Conservation (phyloP, 1,139 yeast genomes). For the Geotrichum citri-aurantii region DNA sequence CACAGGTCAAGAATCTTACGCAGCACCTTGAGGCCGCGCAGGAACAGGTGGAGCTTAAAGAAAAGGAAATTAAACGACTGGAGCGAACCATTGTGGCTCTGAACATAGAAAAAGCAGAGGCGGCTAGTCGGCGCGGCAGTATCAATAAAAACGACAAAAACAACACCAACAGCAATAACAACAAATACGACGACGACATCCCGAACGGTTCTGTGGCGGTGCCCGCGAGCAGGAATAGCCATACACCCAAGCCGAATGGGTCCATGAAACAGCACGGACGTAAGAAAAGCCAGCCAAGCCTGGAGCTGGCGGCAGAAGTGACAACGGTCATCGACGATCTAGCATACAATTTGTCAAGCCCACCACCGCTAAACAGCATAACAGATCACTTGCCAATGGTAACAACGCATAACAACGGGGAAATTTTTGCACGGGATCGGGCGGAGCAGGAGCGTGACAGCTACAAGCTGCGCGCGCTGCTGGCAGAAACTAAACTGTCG, state of each 20-base stretch:
- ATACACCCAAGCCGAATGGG: neutral
- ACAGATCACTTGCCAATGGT: neutral
- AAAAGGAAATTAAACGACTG: neutral
- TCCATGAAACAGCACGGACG: neutral
- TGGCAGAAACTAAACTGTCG: neutral
- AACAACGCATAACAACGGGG: neutral
- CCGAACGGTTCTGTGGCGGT: neutral
- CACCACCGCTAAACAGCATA: neutral
- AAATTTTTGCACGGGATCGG: neutral
- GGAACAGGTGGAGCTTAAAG: neutral
- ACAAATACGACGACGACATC: neutral
- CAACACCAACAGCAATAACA: neutral
- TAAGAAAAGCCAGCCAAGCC: neutral
- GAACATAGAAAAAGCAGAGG: neutral
- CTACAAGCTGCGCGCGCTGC: neutral
- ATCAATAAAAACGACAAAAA: neutral
- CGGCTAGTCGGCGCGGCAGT: neutral
- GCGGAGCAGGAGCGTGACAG: neutral
- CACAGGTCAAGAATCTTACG: neutral
- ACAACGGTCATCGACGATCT: neutral
- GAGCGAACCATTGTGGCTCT: neutral
- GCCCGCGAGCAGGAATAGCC: neutral
- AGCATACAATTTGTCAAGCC: neutral
- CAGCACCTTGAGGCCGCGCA: neutral
- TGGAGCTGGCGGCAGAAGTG: neutral